Conservation (phyloP, 345 rosid genomes). For the Erucastrum elatum region DNA sequence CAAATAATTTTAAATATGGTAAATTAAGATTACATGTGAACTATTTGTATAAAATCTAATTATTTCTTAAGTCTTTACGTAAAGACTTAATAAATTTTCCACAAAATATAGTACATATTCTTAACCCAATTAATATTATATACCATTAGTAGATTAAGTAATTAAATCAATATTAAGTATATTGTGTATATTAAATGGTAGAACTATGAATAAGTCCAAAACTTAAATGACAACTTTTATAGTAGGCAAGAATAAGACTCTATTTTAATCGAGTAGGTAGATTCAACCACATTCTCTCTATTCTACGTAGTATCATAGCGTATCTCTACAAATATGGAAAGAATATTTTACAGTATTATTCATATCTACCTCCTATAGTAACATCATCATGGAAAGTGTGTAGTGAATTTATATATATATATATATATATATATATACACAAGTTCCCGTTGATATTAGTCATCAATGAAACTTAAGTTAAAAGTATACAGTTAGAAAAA, state of each 20-base stretch:
- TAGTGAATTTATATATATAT: background rate
- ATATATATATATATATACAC: background rate
- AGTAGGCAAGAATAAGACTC: no score
- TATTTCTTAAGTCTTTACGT: background rate
- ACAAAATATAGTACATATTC: background rate
- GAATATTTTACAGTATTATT: background rate
- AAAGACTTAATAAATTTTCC: background rate
- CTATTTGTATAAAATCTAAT: background rate
- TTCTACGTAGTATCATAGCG: background rate
- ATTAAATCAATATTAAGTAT: no score
- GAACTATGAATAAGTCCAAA: no score
- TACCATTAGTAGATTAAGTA: no score
- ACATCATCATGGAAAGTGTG: background rate
- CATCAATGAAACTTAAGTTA: background rate
- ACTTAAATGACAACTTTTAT: no score
- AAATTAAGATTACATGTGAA: background rate
- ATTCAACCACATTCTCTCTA: background rate
- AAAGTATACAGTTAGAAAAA: background rate
- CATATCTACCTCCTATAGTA: background rate
- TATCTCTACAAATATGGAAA: background rate
- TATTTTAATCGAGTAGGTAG: no score
- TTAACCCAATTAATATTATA: background rate
- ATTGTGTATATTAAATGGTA: no score
- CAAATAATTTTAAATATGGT: background rate
- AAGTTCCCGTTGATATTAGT: background rate